phyloP scores from a whole-genome alignment of 805 yeast species.

The Monosporozyma yasuniensis region DNA sequence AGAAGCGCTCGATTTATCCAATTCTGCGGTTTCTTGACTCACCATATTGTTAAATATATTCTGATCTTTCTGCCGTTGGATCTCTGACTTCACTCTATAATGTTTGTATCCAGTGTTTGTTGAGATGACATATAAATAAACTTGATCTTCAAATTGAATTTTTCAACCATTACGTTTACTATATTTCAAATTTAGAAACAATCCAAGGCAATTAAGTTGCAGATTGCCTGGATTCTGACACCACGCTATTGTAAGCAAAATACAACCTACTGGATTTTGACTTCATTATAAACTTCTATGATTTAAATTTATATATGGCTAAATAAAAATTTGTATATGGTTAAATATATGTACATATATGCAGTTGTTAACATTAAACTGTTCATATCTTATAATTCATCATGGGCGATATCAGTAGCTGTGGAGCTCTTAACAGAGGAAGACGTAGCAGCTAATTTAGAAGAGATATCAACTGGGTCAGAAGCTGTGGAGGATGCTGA shows the following conservation, averaged over 20 bases:
- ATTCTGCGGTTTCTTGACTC: not conserved
- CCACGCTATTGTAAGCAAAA: not conserved
- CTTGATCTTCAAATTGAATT: not conserved
- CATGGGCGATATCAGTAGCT: not conserved
- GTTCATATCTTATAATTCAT: not conserved
- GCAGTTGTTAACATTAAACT: constrained; percentile 1
- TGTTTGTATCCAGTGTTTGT: not conserved
- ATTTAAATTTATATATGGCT: not conserved
- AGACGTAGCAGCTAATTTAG: not conserved
- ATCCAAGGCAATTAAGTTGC: not conserved
- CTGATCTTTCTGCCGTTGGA: too few relatives aligned
- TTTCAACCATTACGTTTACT: not conserved
- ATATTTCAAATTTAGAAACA: not conserved
- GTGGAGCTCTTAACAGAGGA: not conserved
- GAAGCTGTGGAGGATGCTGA: not conserved
- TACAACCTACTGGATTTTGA: not conserved
- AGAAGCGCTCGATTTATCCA: not conserved
- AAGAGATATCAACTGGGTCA: not conserved
- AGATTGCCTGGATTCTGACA: not conserved
- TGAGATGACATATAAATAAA: not conserved
- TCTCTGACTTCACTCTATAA: not conserved
- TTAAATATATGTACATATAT: not conserved
- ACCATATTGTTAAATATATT: not conserved
- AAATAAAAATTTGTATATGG: not conserved
- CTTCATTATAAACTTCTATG: not conserved